Percentiles rank a stretch among this genome's conserved stretches.
These are phyloP conservation scores for Flaveria brownii DNA, from an alignment of 129 eudicot genomes.

Conservation along the genomic window DNA sequence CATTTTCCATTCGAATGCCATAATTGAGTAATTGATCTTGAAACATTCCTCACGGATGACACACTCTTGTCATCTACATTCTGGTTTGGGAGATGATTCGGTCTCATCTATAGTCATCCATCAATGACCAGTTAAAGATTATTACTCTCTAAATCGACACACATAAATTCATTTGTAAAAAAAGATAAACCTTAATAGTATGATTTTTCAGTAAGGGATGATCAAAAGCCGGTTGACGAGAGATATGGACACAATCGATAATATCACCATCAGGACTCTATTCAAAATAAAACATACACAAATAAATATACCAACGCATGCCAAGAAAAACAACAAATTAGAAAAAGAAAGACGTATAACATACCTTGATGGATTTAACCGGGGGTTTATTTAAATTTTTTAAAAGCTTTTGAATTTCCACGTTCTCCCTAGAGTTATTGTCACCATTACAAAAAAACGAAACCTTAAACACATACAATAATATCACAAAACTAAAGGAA, in stretches of 20 bases:
- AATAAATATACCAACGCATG: not conserved
- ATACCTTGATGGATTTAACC: conserved; percentile 61
- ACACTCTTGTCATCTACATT: conserved; percentile 42
- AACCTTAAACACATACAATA: conserved; percentile 15
- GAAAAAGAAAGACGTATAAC: not conserved
- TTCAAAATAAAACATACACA: conserved; percentile 4
- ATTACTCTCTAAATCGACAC: not conserved
- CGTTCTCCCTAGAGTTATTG: conserved; percentile 27
- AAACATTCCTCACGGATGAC: conserved; percentile 18
- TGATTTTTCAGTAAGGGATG: conserved; percentile 79
- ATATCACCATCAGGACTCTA: conserved; percentile 84
- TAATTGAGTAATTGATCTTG: conserved; percentile 43
- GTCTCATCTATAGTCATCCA: conserved; percentile 50
- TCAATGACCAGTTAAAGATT: not conserved
- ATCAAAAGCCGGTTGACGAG: conserved; percentile 87
- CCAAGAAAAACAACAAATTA: not conserved
- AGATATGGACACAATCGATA: conserved; percentile 68
- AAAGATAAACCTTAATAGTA: conserved; percentile 53
- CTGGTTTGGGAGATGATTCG: conserved; percentile 67
- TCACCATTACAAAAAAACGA: not conserved
- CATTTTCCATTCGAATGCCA: conserved; percentile 78
- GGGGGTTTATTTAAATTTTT: conserved; percentile 62
- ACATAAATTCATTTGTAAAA: not conserved
- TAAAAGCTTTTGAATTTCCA: conserved; percentile 57
- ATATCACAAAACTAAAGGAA: not conserved